A percentile compares a stretch with the other conserved stretches of the same genome.
Conservation (phyloP, 306 rosid species). For the Rubus idaeus region DNA sequence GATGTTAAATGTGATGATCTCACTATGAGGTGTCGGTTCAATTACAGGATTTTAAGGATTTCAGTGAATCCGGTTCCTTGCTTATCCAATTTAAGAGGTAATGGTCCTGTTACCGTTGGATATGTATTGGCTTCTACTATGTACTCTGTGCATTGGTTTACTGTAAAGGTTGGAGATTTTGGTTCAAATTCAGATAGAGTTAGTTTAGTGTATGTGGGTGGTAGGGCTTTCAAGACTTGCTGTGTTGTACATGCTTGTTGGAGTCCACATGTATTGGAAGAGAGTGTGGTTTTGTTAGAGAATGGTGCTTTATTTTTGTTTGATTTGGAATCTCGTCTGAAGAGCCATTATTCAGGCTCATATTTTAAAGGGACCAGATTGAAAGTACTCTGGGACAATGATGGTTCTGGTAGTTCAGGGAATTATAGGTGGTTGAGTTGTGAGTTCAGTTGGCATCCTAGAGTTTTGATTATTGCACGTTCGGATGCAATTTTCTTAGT, state of each 20-base stretch:
- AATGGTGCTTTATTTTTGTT: slow-evolving; percentile 61
- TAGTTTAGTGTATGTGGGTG: slow-evolving; percentile 36
- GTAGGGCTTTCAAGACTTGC: slow-evolving; percentile 46
- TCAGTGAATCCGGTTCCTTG: slow-evolving; percentile 32
- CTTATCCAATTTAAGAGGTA: neutral
- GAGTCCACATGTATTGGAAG: slow-evolving; percentile 59
- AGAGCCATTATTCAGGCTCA: neutral
- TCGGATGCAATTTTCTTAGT: slow-evolving; percentile 63
- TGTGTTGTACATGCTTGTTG: slow-evolving; percentile 61
- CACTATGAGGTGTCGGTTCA: slow-evolving; percentile 15
- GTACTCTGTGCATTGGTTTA: slow-evolving; percentile 62
- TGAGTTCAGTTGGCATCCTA: slow-evolving; percentile 73
- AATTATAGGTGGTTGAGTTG: slow-evolving; percentile 54
- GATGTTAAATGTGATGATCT: slow-evolving; percentile 25
- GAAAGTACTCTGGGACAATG: slow-evolving; percentile 45
- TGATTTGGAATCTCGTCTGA: slow-evolving; percentile 47
- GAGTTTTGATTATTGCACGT: slow-evolving; percentile 55
- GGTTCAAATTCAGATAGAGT: slow-evolving; percentile 28
- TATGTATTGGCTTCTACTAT: slow-evolving; percentile 48
- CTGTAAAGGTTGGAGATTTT: slow-evolving; percentile 18
- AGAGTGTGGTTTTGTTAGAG: slow-evolving; percentile 53
- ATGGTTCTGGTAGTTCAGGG: slow-evolving; percentile 11
- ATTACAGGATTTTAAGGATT: slow-evolving; percentile 41
- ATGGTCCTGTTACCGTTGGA: slow-evolving; percentile 38
- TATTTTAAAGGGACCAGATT: slow-evolving; percentile 48